Evolutionary conservation across 2,329 filamentous ascomycete genomes (phyloP).

Genomic region (Xylariaceae sp.): DNA sequence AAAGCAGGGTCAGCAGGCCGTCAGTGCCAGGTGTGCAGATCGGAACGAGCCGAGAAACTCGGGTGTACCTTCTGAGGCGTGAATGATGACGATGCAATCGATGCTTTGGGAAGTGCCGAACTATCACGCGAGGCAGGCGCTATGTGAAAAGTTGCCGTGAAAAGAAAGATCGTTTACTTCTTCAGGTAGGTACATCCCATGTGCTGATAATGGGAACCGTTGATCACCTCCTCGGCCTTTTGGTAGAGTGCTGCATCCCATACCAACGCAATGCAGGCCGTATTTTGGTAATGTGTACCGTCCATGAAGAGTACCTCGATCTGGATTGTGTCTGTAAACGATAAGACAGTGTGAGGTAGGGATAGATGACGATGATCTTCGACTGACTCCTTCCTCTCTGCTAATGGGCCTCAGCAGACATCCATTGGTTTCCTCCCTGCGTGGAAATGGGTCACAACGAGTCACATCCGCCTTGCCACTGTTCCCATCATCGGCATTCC

Average conservation of each 20-base stretch:
- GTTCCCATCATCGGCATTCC: conserved; percentile 15
- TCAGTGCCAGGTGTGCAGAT: too few relatives aligned
- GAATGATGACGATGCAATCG: too few relatives aligned
- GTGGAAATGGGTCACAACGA: conserved; percentile 25
- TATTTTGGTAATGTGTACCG: not conserved
- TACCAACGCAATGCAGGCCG: not conserved
- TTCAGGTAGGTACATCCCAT: not conserved
- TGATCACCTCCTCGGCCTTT: not conserved
- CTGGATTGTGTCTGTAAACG: not conserved
- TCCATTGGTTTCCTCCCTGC: conserved; percentile 23
- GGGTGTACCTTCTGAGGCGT: too few relatives aligned
- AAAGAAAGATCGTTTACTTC: too few relatives aligned
- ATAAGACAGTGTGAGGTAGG: not conserved
- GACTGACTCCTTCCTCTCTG: conserved; percentile 4
- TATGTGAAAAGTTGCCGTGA: not conserved
- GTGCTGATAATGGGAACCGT: not conserved
- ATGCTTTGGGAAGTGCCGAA: not conserved
- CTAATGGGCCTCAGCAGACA: conserved; percentile 23
- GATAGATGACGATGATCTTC: not conserved
- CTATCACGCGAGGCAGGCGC: not conserved
- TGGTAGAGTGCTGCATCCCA: not conserved
- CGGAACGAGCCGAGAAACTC: too few relatives aligned
- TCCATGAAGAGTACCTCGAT: not conserved
- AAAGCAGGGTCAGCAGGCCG: too few relatives aligned
- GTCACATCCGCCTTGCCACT: conserved; percentile 21